A percentile compares a stretch with the other conserved stretches of the same genome.
These are phyloP conservation scores for Aspergillus biplanus DNA, from an alignment of 495 filamentous ascomycete species.

Conservation along the genomic window DNA sequence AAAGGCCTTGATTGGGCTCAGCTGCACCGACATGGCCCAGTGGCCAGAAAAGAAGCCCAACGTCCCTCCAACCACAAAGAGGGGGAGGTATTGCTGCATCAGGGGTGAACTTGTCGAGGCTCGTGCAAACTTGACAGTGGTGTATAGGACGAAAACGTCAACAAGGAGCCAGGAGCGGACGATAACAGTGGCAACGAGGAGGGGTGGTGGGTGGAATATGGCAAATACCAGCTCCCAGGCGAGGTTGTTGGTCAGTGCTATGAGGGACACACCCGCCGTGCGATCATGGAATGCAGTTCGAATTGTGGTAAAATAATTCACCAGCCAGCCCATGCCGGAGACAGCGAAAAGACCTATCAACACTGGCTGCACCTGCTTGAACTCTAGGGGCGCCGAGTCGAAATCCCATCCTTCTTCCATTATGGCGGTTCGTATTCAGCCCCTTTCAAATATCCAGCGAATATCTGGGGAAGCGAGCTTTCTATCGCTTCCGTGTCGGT, in stretches of 20 bases:
- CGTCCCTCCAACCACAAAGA: constrained; percentile 16
- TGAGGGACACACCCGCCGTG: constrained; percentile 11
- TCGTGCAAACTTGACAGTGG: constrained; percentile 21
- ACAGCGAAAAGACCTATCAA: neutral
- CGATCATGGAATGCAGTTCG: constrained; percentile 7
- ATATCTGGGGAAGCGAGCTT: too few species aligned
- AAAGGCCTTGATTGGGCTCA: constrained; percentile 8
- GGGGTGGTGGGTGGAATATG: constrained; percentile 8
- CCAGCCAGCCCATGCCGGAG: constrained; percentile 7
- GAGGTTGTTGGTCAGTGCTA: constrained; percentile 11
- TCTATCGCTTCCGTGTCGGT: too few species aligned
- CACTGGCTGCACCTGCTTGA: neutral
- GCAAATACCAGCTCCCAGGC: constrained; percentile 14
- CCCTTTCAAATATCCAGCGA: too few species aligned
- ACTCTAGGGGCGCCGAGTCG: neutral
- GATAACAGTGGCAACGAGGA: neutral
- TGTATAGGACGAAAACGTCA: constrained; percentile 22
- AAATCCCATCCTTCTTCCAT: constrained; percentile 12
- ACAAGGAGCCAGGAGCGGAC: constrained; percentile 19
- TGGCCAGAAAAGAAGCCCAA: constrained; percentile 15
- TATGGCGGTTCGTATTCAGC: neutral
- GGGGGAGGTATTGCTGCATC: constrained; percentile 14
- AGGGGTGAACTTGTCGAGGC: constrained; percentile 22
- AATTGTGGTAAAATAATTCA: constrained; percentile 15
- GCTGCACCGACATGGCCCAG: constrained; percentile 11